phyloP scores from a whole-genome alignment of 179 eudicot genomes.

The Silene noctiflora region DNA sequence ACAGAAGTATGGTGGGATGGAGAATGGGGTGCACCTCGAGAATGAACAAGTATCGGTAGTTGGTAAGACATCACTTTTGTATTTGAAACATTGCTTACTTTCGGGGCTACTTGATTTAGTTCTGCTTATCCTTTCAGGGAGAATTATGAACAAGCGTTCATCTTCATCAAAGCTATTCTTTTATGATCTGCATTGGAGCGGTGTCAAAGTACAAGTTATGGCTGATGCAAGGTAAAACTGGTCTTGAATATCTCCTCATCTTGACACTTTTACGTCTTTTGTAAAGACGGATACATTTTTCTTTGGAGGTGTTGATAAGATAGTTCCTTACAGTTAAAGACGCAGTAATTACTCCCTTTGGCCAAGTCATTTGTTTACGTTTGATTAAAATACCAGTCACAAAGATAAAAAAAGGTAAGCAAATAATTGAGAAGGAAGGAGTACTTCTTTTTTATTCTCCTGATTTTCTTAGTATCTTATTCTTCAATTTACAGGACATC shows the following conservation, averaged over 20 bases:
- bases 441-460: background rate
- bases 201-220: constrained; percentile 90
- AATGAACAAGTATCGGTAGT: constrained; percentile 71
- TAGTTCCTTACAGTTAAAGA: too few species aligned
- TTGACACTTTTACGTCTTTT: background rate
- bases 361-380: too few species aligned
- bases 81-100: too few species aligned
- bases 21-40: constrained; percentile 62
- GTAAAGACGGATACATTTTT: too few species aligned
- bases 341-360: too few species aligned
- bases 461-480: background rate
- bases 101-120: too few species aligned
- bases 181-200: constrained; percentile 72
- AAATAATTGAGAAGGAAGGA: too few species aligned
- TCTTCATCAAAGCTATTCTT: constrained; percentile 86
- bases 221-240: constrained; percentile 75
- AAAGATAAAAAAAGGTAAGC: too few species aligned
- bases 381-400: too few species aligned
- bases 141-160: constrained; percentile 85
- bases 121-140: constrained; percentile 35
- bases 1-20: constrained; percentile 51
- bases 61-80: constrained; percentile 36
- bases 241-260: background rate
- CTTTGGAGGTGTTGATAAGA: background rate
- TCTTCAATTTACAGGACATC: constrained; percentile 58